Conservation (phyloP, 2,329 filamentous ascomycete genomes). For the Podosphaera xanthii region DNA sequence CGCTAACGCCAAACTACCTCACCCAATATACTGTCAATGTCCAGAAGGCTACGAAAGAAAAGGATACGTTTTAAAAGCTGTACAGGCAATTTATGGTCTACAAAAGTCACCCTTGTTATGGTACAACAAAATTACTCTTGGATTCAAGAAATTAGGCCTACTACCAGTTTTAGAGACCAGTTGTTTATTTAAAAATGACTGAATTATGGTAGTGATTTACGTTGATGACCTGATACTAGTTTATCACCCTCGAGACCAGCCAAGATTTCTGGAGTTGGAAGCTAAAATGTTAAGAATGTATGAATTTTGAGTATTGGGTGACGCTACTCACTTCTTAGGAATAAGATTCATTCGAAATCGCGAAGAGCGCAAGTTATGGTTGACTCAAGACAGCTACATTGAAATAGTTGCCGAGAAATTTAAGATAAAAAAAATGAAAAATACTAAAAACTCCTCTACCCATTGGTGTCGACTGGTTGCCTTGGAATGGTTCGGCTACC, state of each 20-base stretch:
- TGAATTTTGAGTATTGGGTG: background rate
- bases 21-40: background rate
- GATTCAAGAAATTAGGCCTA: background rate
- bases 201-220: background rate
- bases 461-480: too few relatives aligned
- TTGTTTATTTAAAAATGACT: too few relatives aligned
- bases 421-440: background rate
- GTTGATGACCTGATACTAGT: background rate
- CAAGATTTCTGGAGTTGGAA: background rate
- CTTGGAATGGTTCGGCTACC: too few relatives aligned
- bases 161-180: background rate
- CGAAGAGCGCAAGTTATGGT: too few relatives aligned
- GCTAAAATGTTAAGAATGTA: too few relatives aligned
- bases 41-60: background rate
- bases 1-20: background rate
- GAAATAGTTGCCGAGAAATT: background rate
- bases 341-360: too few relatives aligned
- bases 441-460: background rate
- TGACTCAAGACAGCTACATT: background rate
- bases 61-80: background rate
- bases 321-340: background rate
- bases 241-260: background rate
- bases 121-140: background rate
- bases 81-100: background rate
- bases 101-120: background rate